Evolutionary conservation across 441 rosid species (phyloP), one percentile per base, ranked within the genome.

Genomic region (Kokia cookei): DNA sequence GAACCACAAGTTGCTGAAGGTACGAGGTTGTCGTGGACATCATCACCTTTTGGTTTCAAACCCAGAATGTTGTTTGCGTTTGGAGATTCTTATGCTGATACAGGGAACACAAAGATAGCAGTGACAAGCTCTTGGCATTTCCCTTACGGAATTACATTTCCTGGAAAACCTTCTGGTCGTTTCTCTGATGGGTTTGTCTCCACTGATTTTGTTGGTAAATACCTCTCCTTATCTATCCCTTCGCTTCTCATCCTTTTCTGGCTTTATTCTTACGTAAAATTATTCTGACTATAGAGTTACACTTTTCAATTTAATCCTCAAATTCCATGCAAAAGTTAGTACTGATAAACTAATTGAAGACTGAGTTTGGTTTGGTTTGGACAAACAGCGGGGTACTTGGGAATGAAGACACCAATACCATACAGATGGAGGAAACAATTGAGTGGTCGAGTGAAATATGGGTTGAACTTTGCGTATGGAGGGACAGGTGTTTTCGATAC

Each of bases 401-500:
- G 86, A 47, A 67, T 89, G 66, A 90, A 83, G 81, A 88, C 97
- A 58, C 98, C 98, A 2, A 82, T 94, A 1, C 87, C 98, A 11
- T 94, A 87, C 84, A 84, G 73, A 70, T 91, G 84, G 88, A 85
- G 83, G 78, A 81, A 79, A 3, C 43, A 80, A 74, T 71, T 27
- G 86, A 81, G 2, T 58, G 82, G 45, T 32, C 78, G 74, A 27
- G 50, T 89, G 76, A 74, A 73, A 47, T 61, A 77, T 35, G 98
- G 98, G 22, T 77, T 92, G 86, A 94, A 94, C 75, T 90, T 87
- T 48, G 98, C 98, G 0, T 86, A 75, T 60, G 98, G 97, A 60
- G 96, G 97, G n/a, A 86, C 96, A 0, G 97, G 98, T 24, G 98
- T 92, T 55, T 89, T 92, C 26, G 67, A 84, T 11, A 89, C 97